A percentile compares a stretch with the other conserved stretches of the same genome.
phyloP scores from a whole-genome alignment of 1,284 basidiomycete species.

The Fomitopsis schrenkii region DNA sequence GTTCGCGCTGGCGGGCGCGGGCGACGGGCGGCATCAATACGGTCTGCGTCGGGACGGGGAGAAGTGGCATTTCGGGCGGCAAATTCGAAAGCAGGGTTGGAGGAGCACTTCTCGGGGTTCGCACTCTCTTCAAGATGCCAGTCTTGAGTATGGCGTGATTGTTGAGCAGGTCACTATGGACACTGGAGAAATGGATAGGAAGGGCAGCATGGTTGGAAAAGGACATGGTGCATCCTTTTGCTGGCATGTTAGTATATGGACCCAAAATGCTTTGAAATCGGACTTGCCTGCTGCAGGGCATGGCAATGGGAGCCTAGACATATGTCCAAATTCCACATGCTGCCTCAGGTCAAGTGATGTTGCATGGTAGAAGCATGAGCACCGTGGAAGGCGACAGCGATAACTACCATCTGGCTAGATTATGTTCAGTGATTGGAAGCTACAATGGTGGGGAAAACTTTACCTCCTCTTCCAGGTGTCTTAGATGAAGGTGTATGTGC shows the following conservation, averaged over 20 bases:
- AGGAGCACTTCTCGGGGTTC: not conserved
- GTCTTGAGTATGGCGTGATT: not conserved
- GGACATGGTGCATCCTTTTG: not conserved
- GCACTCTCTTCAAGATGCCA: not conserved
- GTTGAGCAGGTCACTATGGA: conserved; percentile 6
- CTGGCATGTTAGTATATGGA: not conserved
- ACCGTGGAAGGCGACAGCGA: conserved; percentile 15
- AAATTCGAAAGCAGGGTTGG: not conserved
- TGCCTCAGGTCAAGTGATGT: conserved; percentile 12
- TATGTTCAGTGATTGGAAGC: not conserved
- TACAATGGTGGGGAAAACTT: not conserved
- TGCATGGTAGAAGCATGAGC: conserved; percentile 15
- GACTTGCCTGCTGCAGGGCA: conserved; percentile 19
- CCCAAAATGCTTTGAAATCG: not conserved
- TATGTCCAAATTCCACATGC: conserved; percentile 19
- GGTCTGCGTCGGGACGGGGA: conserved; percentile 14
- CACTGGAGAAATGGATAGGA: conserved; percentile 10
- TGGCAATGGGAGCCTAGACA: conserved; percentile 14
- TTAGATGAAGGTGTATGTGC: not conserved
- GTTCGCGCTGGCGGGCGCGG: not conserved
- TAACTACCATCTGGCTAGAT: conserved; percentile 16
- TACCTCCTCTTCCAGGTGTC: not conserved
- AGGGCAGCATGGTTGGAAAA: not conserved
- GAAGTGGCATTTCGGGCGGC: not conserved
- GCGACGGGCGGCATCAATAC: conserved; percentile 6